These are phyloP conservation scores for Wickerhamomyces sp. DNA, from an alignment of 1,139 yeast genomes.

Conservation along the genomic window DNA sequence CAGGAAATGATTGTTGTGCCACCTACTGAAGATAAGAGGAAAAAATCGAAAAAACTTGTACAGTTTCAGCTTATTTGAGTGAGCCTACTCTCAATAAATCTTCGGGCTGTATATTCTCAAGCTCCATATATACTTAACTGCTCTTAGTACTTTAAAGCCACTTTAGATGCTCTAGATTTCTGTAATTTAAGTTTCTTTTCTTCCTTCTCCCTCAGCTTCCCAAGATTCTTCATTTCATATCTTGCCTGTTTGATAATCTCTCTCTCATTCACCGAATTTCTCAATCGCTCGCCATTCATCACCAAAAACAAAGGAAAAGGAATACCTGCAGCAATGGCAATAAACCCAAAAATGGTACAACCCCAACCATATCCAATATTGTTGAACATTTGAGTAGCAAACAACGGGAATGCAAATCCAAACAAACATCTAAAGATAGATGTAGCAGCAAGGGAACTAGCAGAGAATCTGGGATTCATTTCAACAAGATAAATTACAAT, in stretches of 20 bases:
- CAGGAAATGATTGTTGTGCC: too few relatives aligned
- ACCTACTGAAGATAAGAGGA: too few relatives aligned
- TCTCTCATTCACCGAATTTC: constrained; percentile 50
- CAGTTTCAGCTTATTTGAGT: too few relatives aligned
- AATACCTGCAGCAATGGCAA: constrained; percentile 51
- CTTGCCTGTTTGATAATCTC: constrained; percentile 37
- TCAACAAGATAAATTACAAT: constrained; percentile 59
- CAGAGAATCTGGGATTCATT: constrained; percentile 60
- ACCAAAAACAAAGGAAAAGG: constrained; percentile 60
- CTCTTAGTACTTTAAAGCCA: too few relatives aligned
- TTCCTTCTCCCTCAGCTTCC: constrained; percentile 22
- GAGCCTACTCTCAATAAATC: too few relatives aligned
- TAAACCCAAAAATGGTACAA: constrained; percentile 52
- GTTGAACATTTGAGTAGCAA: constrained; percentile 40
- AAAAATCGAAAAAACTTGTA: too few relatives aligned
- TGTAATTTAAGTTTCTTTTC: constrained; percentile 2
- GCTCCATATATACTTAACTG: too few relatives aligned
- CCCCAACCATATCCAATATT: constrained; percentile 61
- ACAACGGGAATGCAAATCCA: constrained; percentile 53
- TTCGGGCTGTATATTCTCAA: too few relatives aligned
- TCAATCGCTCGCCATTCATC: constrained; percentile 48
- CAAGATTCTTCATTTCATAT: constrained; percentile 35
- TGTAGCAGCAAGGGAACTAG: constrained; percentile 56
- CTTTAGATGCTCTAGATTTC: too few relatives aligned
- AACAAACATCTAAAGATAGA: constrained; percentile 54